Evolutionary conservation across 148 eudicot genomes (phyloP).

Genomic region (Vaccinium myrtillus): DNA sequence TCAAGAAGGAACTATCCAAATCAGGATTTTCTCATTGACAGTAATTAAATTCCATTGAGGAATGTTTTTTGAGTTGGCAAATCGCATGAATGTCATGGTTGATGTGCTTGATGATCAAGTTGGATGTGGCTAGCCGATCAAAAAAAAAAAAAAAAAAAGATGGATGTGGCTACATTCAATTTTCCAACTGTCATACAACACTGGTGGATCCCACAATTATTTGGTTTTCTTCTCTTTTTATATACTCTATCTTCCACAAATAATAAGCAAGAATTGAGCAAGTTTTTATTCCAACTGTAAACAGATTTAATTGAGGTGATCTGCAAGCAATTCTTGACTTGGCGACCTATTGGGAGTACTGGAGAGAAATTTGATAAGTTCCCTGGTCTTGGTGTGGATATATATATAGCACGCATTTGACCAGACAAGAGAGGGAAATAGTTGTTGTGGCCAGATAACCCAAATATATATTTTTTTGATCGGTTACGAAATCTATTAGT

Average conservation of each 20-base stretch:
- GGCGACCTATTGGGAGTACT: too few relatives aligned
- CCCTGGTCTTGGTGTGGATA: too few relatives aligned
- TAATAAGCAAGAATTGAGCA: too few relatives aligned
- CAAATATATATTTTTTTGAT: too few relatives aligned
- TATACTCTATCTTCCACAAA: not conserved
- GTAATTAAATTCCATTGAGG: not conserved
- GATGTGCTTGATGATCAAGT: not conserved
- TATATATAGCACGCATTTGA: too few relatives aligned
- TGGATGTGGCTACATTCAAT: not conserved
- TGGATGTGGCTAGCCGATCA: not conserved
- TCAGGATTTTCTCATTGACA: not conserved
- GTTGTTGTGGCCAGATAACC: too few relatives aligned
- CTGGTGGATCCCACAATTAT: not conserved
- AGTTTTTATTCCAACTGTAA: too few relatives aligned
- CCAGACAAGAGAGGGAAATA: too few relatives aligned
- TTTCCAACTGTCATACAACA: not conserved
- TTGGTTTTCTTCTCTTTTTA: not conserved
- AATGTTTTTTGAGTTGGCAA: slow-evolving; percentile 4
- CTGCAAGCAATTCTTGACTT: too few relatives aligned
- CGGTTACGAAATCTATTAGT: too few relatives aligned
- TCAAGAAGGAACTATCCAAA: not conserved
- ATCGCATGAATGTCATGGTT: not conserved
- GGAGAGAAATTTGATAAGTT: too few relatives aligned
- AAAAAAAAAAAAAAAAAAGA: not conserved
- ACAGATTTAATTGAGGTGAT: too few relatives aligned